These are phyloP conservation scores for Sphagnurus paluster DNA, from an alignment of 1,284 basidiomycete genomes.

Conservation along the genomic window DNA sequence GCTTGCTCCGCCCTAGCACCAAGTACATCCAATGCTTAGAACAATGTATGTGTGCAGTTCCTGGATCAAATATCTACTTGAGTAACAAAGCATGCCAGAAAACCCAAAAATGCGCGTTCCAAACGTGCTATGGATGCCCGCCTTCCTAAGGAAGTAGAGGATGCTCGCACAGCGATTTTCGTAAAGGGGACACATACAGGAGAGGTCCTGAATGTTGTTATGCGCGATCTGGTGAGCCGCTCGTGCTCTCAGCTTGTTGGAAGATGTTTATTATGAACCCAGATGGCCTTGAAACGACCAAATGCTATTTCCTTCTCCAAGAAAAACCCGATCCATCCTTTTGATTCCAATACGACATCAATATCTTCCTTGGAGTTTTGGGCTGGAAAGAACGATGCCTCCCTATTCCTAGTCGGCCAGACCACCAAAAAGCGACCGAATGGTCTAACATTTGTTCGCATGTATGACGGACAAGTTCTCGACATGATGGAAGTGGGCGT, in stretches of 20 bases:
- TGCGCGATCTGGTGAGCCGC: slow-evolving; percentile 85
- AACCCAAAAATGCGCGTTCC: slow-evolving; percentile 97
- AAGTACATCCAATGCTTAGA: slow-evolving; percentile 1
- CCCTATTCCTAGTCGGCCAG: slow-evolving; percentile 88
- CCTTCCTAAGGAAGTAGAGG: slow-evolving; percentile 89
- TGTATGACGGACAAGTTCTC: slow-evolving; percentile 85
- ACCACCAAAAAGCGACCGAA: slow-evolving; percentile 95
- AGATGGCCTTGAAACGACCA: slow-evolving; percentile 93
- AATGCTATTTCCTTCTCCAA: slow-evolving; percentile 92
- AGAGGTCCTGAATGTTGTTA: slow-evolving; percentile 75
- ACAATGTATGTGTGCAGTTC: slow-evolving; percentile 2
- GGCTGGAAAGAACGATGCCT: slow-evolving; percentile 92
- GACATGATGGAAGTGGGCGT: slow-evolving; percentile 97
- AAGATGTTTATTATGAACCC: slow-evolving; percentile 3
- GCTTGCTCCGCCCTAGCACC: not conserved
- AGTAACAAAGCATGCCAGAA: slow-evolving; percentile 46
- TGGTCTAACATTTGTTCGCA: slow-evolving; percentile 84
- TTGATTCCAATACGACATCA: slow-evolving; percentile 74
- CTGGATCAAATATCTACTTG: not conserved
- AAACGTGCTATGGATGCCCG: slow-evolving; percentile 90
- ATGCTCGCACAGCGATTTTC: slow-evolving; percentile 83
- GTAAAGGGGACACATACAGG: slow-evolving; percentile 88
- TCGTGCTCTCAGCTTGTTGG: not conserved
- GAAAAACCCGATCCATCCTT: slow-evolving; percentile 92
- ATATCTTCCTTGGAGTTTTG: slow-evolving; percentile 86